These are phyloP conservation scores for Chernovozyma sophiae-reginae DNA, from an alignment of 1,139 yeast genomes.

Conservation along the genomic window DNA sequence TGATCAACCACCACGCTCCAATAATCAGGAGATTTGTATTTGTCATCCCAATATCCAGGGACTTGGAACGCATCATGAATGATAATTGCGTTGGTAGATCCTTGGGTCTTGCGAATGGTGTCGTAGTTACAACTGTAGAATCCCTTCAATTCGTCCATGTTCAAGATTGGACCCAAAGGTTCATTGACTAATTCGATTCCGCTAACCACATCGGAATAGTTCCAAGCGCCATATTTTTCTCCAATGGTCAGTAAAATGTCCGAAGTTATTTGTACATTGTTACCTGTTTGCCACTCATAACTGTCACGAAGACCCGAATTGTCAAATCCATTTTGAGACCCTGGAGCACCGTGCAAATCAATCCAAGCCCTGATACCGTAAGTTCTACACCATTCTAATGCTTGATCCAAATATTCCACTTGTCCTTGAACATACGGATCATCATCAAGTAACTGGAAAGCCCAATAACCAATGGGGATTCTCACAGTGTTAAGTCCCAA, in stretches of 20 bases:
- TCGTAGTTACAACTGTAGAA: slow-evolving; percentile 57
- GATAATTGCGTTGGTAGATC: slow-evolving; percentile 47
- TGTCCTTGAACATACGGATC: slow-evolving; percentile 95
- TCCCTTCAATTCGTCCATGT: slow-evolving; percentile 53
- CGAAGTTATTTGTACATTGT: slow-evolving; percentile 50
- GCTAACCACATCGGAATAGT: slow-evolving; percentile 66
- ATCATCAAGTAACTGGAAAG: slow-evolving; percentile 54
- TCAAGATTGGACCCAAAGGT: slow-evolving; percentile 72
- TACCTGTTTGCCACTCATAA: slow-evolving; percentile 51
- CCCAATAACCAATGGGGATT: slow-evolving; percentile 97
- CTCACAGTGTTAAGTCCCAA: slow-evolving; percentile 83
- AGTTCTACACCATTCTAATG: slow-evolving; percentile 69
- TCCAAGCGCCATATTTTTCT: slow-evolving; percentile 61
- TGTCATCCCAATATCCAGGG: slow-evolving; percentile 58
- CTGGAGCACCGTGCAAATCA: slow-evolving; percentile 94
- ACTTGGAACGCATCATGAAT: slow-evolving; percentile 74
- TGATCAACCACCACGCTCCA: slow-evolving; percentile 81
- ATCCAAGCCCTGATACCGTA: slow-evolving; percentile 76
- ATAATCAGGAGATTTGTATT: slow-evolving; percentile 37
- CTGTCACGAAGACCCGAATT: slow-evolving; percentile 83
- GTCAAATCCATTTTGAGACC: slow-evolving; percentile 97
- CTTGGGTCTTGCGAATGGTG: slow-evolving; percentile 44
- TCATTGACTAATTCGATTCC: slow-evolving; percentile 88
- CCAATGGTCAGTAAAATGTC: slow-evolving; percentile 43
- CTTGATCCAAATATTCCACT: slow-evolving; percentile 63